These are phyloP conservation scores for Apiospora rasikravindrae DNA, from an alignment of 2,329 filamentous ascomycete species.

Conservation along the genomic window DNA sequence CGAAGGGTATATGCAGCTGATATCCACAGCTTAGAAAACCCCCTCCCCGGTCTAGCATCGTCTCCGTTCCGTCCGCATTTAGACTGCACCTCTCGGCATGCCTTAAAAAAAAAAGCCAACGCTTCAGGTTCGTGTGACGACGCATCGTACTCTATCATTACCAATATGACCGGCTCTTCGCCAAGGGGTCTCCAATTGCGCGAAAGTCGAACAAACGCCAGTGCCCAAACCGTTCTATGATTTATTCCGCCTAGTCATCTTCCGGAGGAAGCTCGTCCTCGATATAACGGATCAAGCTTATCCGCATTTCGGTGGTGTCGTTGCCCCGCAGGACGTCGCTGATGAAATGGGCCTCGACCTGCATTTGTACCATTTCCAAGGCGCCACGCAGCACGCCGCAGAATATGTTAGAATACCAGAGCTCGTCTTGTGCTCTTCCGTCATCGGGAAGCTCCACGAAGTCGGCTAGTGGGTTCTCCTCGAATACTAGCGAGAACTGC, in stretches of 20 bases:
- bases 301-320: slow-evolving; percentile 96
- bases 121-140: background rate
- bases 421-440: slow-evolving; percentile 90
- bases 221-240: background rate
- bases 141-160: background rate
- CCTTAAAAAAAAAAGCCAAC: background rate
- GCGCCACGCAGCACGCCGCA: slow-evolving; percentile 91
- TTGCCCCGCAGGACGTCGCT: slow-evolving; percentile 92
- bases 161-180: background rate
- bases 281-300: slow-evolving; percentile 90
- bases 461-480: slow-evolving; percentile 95
- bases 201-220: slow-evolving; percentile 18
- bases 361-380: slow-evolving; percentile 99
- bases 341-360: slow-evolving; percentile 95
- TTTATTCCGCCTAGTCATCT: slow-evolving; percentile 71
- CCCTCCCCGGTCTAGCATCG: background rate
- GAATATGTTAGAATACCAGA: slow-evolving; percentile 98
- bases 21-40: background rate
- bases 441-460: slow-evolving; percentile 98
- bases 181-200: background rate
- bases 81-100: background rate
- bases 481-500: slow-evolving; percentile 93
- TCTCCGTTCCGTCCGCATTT: background rate
- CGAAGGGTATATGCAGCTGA: background rate
- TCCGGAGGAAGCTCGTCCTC: slow-evolving; percentile 97